A percentile compares a stretch with the other conserved stretches of the same genome.
Evolutionary conservation across 495 filamentous ascomycete species (phyloP).

Genomic region (Xylaria grammica): DNA sequence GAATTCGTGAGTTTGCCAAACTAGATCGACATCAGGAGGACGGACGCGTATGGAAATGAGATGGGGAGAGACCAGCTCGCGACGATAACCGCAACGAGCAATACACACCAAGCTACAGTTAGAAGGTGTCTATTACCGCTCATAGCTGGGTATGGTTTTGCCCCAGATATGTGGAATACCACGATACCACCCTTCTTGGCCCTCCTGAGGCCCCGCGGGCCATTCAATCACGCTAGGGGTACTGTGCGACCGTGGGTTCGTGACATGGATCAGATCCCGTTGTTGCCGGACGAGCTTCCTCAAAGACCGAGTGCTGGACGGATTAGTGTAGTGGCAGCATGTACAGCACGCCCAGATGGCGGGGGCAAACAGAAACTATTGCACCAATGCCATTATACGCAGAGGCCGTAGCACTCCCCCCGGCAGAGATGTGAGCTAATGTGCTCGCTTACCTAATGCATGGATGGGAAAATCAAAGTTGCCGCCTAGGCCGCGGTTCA

Average conservation of each 20-base stretch:
- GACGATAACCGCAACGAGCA: background rate
- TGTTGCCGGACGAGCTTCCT: background rate
- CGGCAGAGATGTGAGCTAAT: background rate
- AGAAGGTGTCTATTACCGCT: background rate
- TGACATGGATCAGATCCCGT: constrained; percentile 6
- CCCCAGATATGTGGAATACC: background rate
- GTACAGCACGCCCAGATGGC: background rate
- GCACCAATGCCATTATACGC: background rate
- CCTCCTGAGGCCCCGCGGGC: background rate
- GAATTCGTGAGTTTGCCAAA: background rate
- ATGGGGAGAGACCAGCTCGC: background rate
- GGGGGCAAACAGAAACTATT: background rate
- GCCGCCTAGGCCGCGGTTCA: constrained; percentile 6
- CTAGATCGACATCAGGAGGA: background rate
- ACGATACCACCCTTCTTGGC: background rate
- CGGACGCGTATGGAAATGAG: background rate
- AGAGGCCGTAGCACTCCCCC: background rate
- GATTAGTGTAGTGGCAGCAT: background rate
- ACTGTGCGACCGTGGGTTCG: background rate
- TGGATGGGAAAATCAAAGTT: background rate
- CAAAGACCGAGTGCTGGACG: background rate
- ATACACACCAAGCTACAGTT: background rate
- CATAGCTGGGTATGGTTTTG: background rate
- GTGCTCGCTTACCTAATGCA: background rate
- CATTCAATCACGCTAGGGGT: background rate